Base-by-base conservation (phyloP, 768 basidiomycete species). In the Cantharellus anzutake region DNA sequence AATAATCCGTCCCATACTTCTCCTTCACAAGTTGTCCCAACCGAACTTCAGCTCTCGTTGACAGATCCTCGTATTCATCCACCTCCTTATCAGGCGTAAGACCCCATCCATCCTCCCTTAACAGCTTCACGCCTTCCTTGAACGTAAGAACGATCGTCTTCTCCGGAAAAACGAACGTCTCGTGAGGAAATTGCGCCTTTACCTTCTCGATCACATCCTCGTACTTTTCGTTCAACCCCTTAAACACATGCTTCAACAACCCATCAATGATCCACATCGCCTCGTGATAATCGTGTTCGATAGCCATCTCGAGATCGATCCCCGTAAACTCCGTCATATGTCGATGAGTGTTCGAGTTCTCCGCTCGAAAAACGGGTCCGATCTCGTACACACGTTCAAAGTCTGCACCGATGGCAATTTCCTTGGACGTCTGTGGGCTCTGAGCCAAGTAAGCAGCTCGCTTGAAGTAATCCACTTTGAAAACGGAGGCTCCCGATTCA, bases 371-470 rank as follows among this genome's bases (percentile, higher is more conserved):
- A 58, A 98, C 94, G 57, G 85, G 73, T 0, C 83, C 94, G 62
- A 99, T 90, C 72, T 99, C 94, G 72, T 93, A 99, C 3, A 99
- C 96, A 41, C 90, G 80, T 70, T 97, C 96, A 68, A 98, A 92
- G 73, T 98, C 94, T 59, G 89, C 91, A 41, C 94, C 90, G 66
- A 99, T 97, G 61, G 85, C 87, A 94, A 99, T 99, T 72, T 99
- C 94, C 71, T 98, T 99, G 57, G 91, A 88, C 16, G 97, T 75
- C 68, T 99, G 94, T 42, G 94, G 94, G 41, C 88, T 91, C 70
- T 99, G 94, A 29, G 94, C 94, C 48, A 99, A 78, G 75, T 77
- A 98, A 2, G 94, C 94, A 64, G 71, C 78, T 82, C 93, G 87
- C 76, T 93, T 92, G 76, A 97, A 99, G 71, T 99, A 98, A 68